Conservation (phyloP, 2,329 filamentous ascomycete genomes). For the Pestalotiopsis sp. region DNA sequence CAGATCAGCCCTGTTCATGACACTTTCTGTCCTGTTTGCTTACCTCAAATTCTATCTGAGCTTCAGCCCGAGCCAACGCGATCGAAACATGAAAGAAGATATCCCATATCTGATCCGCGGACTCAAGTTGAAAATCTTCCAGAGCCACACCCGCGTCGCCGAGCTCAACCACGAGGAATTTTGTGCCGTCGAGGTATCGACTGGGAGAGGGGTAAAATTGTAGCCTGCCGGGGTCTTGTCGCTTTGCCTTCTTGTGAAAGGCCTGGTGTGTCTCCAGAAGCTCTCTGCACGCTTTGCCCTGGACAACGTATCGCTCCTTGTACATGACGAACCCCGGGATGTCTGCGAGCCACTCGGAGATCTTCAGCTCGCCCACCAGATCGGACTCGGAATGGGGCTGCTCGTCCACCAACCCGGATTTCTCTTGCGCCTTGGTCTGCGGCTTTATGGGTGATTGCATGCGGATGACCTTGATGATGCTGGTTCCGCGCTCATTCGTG, state of each 20-base stretch:
- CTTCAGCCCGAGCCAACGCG: constrained; percentile 62
- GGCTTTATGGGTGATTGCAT: constrained; percentile 60
- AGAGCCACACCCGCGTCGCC: constrained; percentile 64
- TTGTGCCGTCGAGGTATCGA: constrained; percentile 58
- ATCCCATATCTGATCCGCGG: constrained; percentile 61
- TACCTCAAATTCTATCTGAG: constrained; percentile 62
- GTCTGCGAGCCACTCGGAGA: constrained; percentile 66
- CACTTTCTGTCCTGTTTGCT: constrained; percentile 13
- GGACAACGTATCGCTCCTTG: constrained; percentile 64
- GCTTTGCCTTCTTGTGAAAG: constrained; percentile 57
- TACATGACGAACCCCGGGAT: constrained; percentile 68
- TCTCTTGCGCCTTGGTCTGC: constrained; percentile 59
- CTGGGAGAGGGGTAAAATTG: constrained; percentile 67
- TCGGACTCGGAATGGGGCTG: constrained; percentile 58
- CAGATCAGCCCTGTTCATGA: not conserved
- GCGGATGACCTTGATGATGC: constrained; percentile 67
- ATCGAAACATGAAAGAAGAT: constrained; percentile 63
- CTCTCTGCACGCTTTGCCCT: constrained; percentile 54
- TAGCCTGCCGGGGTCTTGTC: constrained; percentile 56
- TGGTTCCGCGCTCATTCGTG: constrained; percentile 59
- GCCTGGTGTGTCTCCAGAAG: constrained; percentile 62
- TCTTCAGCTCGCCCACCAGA: constrained; percentile 60
- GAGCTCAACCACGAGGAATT: constrained; percentile 64
- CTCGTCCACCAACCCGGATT: constrained; percentile 59
- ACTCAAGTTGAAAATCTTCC: constrained; percentile 57